phyloP scores from a whole-genome alignment of 352 stramenopile genomes.

The Phytopythium helicoides region DNA sequence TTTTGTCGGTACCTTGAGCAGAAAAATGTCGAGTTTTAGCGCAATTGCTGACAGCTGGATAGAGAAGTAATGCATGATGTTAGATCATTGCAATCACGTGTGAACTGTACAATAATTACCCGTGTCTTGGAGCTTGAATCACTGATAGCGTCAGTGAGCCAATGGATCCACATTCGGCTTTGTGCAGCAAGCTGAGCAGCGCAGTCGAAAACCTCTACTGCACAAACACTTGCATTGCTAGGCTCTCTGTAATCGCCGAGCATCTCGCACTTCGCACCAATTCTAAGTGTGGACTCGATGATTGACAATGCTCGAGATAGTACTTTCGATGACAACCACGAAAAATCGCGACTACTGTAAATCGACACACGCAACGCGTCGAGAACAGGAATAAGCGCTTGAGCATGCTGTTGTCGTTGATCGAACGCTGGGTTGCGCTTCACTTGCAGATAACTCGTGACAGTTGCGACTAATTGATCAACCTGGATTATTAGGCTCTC shows the following conservation, averaged over 20 bases:
- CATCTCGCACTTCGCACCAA: conserved; percentile 25
- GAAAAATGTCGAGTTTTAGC: conserved; percentile 66
- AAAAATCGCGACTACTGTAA: conserved; percentile 26
- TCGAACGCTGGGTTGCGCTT: neutral
- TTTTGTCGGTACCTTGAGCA: conserved; percentile 45
- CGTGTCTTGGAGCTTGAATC: conserved; percentile 39
- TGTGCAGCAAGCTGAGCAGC: conserved; percentile 2
- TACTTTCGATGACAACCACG: conserved; percentile 33
- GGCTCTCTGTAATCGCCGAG: conserved; percentile 1
- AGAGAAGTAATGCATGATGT: neutral
- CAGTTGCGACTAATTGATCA: conserved; percentile 16
- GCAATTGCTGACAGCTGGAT: conserved; percentile 44
- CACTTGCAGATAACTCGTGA: neutral
- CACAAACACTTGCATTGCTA: neutral
- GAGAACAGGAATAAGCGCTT: conserved; percentile 15
- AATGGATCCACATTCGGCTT: conserved; percentile 33
- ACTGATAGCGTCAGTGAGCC: conserved; percentile 38
- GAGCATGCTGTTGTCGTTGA: neutral
- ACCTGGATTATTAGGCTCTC: conserved; percentile 30
- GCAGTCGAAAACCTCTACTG: conserved; percentile 13
- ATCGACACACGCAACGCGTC: conserved; percentile 27
- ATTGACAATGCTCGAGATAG: conserved; percentile 42
- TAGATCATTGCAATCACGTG: neutral
- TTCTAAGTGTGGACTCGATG: conserved; percentile 40
- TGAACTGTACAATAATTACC: conserved; percentile 14